Evolutionary conservation across 345 rosid species (phyloP).

Genomic region (Diplotaxis tenuifolia): DNA sequence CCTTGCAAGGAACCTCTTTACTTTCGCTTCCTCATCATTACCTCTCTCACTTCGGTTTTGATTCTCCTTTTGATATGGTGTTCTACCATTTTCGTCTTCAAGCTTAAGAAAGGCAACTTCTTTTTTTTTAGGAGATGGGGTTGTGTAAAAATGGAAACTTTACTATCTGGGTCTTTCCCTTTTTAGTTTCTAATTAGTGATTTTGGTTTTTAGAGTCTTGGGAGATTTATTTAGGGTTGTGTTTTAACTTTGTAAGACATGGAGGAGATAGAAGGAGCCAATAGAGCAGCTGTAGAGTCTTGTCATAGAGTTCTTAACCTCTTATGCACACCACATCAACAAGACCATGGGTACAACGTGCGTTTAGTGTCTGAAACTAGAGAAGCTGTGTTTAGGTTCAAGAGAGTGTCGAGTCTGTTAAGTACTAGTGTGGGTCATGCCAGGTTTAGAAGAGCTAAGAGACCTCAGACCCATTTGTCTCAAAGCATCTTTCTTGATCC

Average conservation of each 20-base stretch:
- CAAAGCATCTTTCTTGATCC: slow-evolving; percentile 54
- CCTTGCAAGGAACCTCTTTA: slow-evolving; percentile 45
- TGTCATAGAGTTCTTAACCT: slow-evolving; percentile 73
- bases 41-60: slow-evolving; percentile 18
- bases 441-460: slow-evolving; percentile 76
- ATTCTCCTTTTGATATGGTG: neutral
- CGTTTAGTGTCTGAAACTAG: slow-evolving; percentile 66
- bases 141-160: slow-evolving; percentile 39
- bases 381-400: slow-evolving; percentile 85
- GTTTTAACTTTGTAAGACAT: slow-evolving; percentile 35
- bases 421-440: slow-evolving; percentile 85
- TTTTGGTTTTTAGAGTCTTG: neutral
- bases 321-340: slow-evolving; percentile 52
- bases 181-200: slow-evolving; percentile 19
- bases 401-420: slow-evolving; percentile 73
- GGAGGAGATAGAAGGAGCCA: slow-evolving; percentile 93
- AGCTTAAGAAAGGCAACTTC: slow-evolving; percentile 6
- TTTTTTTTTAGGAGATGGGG: slow-evolving; percentile 2
- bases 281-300: slow-evolving; percentile 75
- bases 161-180: slow-evolving; percentile 35
- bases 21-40: slow-evolving; percentile 18
- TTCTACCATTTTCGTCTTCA: neutral
- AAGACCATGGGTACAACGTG: slow-evolving; percentile 56
- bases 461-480: slow-evolving; percentile 47
- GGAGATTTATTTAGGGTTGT: slow-evolving; percentile 13